Evolutionary conservation across 352 stramenopile species (phyloP).

Genomic region (Phytopythium mirpurense): DNA sequence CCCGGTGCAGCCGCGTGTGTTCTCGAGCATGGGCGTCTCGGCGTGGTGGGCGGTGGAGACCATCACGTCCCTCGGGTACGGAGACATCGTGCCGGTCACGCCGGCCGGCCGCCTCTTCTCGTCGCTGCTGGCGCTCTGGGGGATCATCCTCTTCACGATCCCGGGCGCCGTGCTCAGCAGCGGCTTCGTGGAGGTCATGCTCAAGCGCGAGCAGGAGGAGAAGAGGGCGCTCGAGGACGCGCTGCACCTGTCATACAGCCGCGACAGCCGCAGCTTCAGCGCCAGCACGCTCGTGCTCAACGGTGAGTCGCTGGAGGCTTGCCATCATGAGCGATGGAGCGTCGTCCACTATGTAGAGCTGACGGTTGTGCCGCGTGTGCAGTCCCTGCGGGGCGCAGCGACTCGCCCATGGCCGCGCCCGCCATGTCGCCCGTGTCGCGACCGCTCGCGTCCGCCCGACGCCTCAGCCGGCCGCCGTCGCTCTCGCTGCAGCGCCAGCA

Average conservation of each 20-base stretch:
- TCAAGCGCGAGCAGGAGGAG: conserved; percentile 67
- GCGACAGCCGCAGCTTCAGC: conserved; percentile 42
- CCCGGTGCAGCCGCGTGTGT: conserved; percentile 58
- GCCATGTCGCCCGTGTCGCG: conserved; percentile 22
- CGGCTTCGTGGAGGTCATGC: conserved; percentile 81
- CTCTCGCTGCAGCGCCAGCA: conserved; percentile 17
- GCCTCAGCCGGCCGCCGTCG: conserved; percentile 10
- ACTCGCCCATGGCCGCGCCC: conserved; percentile 23
- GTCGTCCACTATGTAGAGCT: too few species aligned
- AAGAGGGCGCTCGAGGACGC: conserved; percentile 47
- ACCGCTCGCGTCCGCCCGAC: conserved; percentile 6
- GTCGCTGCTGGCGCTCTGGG: conserved; percentile 70
- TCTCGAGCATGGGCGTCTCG: conserved; percentile 70
- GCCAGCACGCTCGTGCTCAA: conserved; percentile 32
- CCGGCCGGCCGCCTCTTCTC: conserved; percentile 60
- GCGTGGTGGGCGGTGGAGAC: conserved; percentile 81
- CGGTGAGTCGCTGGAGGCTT: background rate
- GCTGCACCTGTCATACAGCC: conserved; percentile 43
- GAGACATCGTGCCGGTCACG: conserved; percentile 80
- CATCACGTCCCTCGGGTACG: conserved; percentile 85
- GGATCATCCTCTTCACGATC: conserved; percentile 86
- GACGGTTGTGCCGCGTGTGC: background rate
- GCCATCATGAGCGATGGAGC: too few species aligned
- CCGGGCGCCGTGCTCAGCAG: conserved; percentile 73
- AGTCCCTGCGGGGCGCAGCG: conserved; percentile 7